phyloP scores from a whole-genome alignment of 495 filamentous ascomycete species.

The Trichoderma reesei region DNA sequence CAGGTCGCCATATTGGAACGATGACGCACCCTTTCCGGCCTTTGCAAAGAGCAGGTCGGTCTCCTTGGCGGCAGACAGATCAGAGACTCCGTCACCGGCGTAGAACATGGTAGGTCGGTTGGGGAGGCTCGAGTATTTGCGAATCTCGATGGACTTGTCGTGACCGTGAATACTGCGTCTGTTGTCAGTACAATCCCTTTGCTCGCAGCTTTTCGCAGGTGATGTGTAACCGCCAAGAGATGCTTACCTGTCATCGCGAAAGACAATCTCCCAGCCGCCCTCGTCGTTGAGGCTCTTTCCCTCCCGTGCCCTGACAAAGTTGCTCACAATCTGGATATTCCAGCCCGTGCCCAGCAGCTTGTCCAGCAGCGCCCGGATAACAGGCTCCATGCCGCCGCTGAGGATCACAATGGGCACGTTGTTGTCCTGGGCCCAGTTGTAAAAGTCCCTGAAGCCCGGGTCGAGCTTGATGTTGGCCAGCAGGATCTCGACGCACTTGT shows the following conservation, averaged over 20 bases:
- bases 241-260: conserved; percentile 69
- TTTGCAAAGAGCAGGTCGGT: conserved; percentile 89
- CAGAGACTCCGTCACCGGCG: conserved; percentile 83
- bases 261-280: conserved; percentile 78
- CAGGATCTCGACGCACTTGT: conserved; percentile 66
- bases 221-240: neutral
- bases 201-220: neutral
- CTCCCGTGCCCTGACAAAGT: conserved; percentile 55
- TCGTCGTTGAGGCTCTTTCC: conserved; percentile 62
- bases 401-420: conserved; percentile 88
- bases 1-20: conserved; percentile 8
- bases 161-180: conserved; percentile 71
- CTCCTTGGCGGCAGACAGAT: conserved; percentile 77
- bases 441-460: conserved; percentile 76
- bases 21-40: conserved; percentile 63
- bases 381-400: conserved; percentile 82
- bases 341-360: conserved; percentile 56
- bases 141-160: conserved; percentile 84
- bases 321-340: conserved; percentile 76
- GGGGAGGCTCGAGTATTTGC: conserved; percentile 68
- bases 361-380: conserved; percentile 74
- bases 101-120: conserved; percentile 73
- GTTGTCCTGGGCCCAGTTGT: conserved; percentile 64
- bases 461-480: conserved; percentile 80
- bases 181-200: neutral